These are phyloP conservation scores for Planoprotostelium fungivorum DNA, from an alignment of 78 protist species.

Conservation along the genomic window DNA sequence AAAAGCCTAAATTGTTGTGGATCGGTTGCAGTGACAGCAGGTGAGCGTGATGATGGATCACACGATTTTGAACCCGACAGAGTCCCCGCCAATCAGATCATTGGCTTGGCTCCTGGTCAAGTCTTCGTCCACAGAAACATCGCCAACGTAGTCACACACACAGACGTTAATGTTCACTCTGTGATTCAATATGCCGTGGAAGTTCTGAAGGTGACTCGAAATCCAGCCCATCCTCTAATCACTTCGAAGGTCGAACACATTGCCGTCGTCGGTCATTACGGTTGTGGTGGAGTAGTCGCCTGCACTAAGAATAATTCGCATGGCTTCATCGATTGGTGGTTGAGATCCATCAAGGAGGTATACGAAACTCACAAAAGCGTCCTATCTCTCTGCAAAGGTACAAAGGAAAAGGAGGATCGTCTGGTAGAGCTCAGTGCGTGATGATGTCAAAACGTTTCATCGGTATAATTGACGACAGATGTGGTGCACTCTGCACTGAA, in stretches of 20 bases:
- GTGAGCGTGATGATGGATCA: background rate
- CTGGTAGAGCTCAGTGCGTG: background rate
- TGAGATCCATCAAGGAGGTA: slow-evolving; percentile 68
- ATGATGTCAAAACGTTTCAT: no score
- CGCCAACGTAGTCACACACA: slow-evolving; percentile 77
- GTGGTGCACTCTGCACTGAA: slow-evolving; percentile 22
- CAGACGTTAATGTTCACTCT: slow-evolving; percentile 72
- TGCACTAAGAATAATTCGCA: slow-evolving; percentile 15
- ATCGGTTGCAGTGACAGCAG: slow-evolving; percentile 91
- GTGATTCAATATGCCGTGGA: slow-evolving; percentile 84
- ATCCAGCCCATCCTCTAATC: background rate
- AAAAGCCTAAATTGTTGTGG: slow-evolving; percentile 80
- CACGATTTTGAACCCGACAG: background rate
- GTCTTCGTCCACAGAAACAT: slow-evolving; percentile 91
- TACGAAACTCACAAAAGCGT: background rate
- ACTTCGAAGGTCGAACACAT: slow-evolving; percentile 67
- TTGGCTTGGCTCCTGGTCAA: slow-evolving; percentile 71
- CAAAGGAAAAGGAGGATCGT: background rate
- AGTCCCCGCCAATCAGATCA: slow-evolving; percentile 79
- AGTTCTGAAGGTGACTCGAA: slow-evolving; percentile 24
- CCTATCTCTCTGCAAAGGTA: background rate
- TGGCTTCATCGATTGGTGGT: slow-evolving; percentile 86
- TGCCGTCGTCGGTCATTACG: slow-evolving; percentile 90
- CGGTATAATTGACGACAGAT: no score
- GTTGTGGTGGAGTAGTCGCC: slow-evolving; percentile 79